Evolutionary conservation across 805 yeast species (phyloP), one percentile per base, ranked within the genome.

Genomic region (Candida glaebosa): DNA sequence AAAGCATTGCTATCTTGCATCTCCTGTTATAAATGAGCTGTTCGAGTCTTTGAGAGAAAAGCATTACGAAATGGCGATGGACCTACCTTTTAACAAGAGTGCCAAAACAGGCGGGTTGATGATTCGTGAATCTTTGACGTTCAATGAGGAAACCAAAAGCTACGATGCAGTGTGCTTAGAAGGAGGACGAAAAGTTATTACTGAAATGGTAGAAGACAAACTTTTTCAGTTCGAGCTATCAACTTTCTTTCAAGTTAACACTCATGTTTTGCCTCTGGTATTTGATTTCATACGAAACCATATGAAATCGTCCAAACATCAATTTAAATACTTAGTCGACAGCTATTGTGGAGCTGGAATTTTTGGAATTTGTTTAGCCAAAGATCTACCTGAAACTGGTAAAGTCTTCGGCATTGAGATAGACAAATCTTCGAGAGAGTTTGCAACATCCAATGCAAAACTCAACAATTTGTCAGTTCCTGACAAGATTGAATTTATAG

Each of bases 301-400:
- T 15, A 43, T 63, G 7, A 31, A 39, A 1, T 35, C 42, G 22
- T 22, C 37, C 4, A 37, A 39, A 4, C 12, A 30, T 2, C 10
- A 38, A 5, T 55, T 47, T 40, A 58, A 57, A 26, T 54, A 62
- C 41, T 48, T 71, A 22, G 54, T 71, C 5, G 76, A 71, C 43
- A 59, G 75, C 2, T 71, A 71, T 49, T 71, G 76, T 50, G 76
- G 76, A 5, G 61, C 70, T 5, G 76, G 76, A 3, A 66, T 71
- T 45, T 65, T 71, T 45, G 73, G 73, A 0, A 67, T 71, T 9
- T 52, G 64, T 2, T 54, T 69, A 20, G 54, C 68, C 0, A 50
- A 58, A 9, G 51, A 45, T 6, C 47, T 65, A 7, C 49, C 56
- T 1, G 52, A 50, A 7, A 37, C 46, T 19, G 71, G 69, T 0